Conservation (phyloP, 2,329 filamentous ascomycete species). For the Fusarium nanum region DNA sequence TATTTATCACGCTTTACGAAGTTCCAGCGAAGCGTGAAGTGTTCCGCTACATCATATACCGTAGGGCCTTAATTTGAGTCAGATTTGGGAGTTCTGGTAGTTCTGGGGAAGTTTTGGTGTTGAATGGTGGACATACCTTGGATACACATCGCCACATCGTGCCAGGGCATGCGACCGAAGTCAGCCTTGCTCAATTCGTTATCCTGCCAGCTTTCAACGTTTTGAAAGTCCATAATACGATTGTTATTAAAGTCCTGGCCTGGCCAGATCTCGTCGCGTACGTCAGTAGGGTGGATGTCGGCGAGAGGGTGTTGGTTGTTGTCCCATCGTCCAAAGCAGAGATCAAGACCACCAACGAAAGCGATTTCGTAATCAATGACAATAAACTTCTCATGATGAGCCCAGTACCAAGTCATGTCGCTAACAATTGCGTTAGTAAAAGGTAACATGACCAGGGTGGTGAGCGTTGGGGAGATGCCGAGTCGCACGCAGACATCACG, state of each 20-base stretch:
- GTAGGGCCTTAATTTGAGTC: slow-evolving; percentile 78
- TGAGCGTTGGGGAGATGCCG: neutral
- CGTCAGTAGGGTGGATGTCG: slow-evolving; percentile 86
- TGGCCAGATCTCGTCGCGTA: slow-evolving; percentile 87
- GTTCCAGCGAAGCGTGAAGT: slow-evolving; percentile 96
- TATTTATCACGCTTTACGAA: slow-evolving; percentile 98
- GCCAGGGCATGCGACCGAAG: slow-evolving; percentile 97
- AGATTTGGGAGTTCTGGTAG: neutral
- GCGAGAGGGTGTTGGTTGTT: slow-evolving; percentile 84
- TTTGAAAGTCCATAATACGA: slow-evolving; percentile 93
- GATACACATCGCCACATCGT: slow-evolving; percentile 75
- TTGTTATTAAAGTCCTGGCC: slow-evolving; percentile 99
- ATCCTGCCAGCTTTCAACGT: slow-evolving; percentile 83
- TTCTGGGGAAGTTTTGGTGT: neutral
- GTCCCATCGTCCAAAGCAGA: slow-evolving; percentile 98
- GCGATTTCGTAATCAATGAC: slow-evolving; percentile 91
- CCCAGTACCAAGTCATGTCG: slow-evolving; percentile 91
- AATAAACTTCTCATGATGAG: slow-evolving; percentile 97
- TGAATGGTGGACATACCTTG: slow-evolving; percentile 9
- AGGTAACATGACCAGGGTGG: neutral
- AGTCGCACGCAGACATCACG: neutral
- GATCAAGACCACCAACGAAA: slow-evolving; percentile 92
- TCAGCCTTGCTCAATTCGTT: slow-evolving; percentile 94
- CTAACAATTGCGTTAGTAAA: neutral
- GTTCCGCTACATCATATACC: slow-evolving; percentile 94